These are phyloP conservation scores for Akanthomyces uredinophilus DNA, from an alignment of 2,329 filamentous ascomycete species.

Conservation along the genomic window DNA sequence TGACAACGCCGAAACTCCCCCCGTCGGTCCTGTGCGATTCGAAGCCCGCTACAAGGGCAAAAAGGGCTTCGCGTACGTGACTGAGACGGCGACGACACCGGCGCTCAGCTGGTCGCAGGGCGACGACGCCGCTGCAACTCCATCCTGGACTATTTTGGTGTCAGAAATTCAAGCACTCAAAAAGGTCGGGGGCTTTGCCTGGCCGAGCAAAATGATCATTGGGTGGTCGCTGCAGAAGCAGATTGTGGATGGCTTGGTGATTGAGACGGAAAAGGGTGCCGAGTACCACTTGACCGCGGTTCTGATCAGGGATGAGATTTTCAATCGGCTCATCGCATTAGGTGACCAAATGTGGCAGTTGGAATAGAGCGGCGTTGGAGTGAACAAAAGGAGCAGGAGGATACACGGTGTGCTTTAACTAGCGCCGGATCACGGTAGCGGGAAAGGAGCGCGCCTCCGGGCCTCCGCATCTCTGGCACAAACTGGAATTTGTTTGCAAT, in stretches of 20 bases:
- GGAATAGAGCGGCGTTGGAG: conserved; percentile 42
- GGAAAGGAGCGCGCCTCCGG: no score
- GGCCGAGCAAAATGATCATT: conserved; percentile 79
- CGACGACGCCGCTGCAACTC: conserved; percentile 47
- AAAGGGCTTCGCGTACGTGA: conserved; percentile 68
- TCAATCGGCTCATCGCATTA: conserved; percentile 73
- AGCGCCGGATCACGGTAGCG: no score
- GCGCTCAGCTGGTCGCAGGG: conserved; percentile 61
- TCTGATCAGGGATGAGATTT: conserved; percentile 67
- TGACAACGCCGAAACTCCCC: conserved; percentile 35
- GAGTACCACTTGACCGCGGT: conserved; percentile 65
- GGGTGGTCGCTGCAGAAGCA: conserved; percentile 72
- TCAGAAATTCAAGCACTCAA: conserved; percentile 67
- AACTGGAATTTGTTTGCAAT: no score
- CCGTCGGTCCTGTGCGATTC: conserved; percentile 67
- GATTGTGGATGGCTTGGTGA: conserved; percentile 69
- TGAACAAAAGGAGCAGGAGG: no score
- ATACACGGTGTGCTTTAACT: no score
- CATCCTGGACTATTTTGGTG: conserved; percentile 65
- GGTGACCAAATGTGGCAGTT: conserved; percentile 80
- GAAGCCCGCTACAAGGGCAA: conserved; percentile 64
- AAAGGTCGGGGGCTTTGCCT: conserved; percentile 76
- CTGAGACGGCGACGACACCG: conserved; percentile 60
- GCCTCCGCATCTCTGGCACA: no score
- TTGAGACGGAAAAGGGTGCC: conserved; percentile 53